These are phyloP conservation scores for Cystobasidiopsis lactophilus DNA, from an alignment of 768 basidiomycete genomes.

Conservation along the genomic window DNA sequence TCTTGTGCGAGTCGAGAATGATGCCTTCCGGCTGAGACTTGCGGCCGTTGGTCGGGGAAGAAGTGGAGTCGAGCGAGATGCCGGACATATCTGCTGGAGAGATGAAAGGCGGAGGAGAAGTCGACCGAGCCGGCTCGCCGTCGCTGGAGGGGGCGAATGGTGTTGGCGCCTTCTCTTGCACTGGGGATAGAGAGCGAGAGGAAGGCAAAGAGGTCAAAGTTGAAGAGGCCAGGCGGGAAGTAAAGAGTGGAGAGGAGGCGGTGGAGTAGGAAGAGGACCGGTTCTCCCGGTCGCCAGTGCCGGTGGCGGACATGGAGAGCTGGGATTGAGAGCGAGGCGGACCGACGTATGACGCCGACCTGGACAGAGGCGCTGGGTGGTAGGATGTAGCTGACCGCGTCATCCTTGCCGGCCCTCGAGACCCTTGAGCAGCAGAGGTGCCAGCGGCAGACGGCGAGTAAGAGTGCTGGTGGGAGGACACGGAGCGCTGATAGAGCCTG, in stretches of 20 bases:
- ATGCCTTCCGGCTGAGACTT: slow-evolving; percentile 9
- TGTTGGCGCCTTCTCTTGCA: background rate
- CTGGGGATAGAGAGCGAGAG: background rate
- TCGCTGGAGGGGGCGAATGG: slow-evolving; percentile 16
- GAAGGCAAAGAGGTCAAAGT: background rate
- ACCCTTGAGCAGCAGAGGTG: too few species aligned
- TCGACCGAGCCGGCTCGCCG: slow-evolving; percentile 4
- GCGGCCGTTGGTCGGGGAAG: slow-evolving; percentile 6
- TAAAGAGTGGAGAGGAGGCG: background rate
- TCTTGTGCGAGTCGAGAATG: slow-evolving; percentile 41
- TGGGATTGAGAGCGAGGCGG: background rate
- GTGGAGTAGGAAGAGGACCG: background rate
- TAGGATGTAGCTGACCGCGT: background rate
- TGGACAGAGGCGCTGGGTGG: background rate
- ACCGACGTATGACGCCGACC: background rate
- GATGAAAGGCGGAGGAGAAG: background rate
- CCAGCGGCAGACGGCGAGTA: too few species aligned
- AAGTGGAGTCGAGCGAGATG: background rate
- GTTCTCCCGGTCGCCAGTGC: too few species aligned
- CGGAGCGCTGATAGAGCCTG: too few species aligned
- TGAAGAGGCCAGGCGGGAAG: background rate
- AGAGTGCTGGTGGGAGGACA: too few species aligned
- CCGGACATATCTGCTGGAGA: background rate
- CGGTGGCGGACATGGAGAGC: background rate
- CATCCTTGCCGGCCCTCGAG: background rate